Evolutionary conservation across 1,284 basidiomycete species (phyloP).

Genomic region (Naganishia sp.): DNA sequence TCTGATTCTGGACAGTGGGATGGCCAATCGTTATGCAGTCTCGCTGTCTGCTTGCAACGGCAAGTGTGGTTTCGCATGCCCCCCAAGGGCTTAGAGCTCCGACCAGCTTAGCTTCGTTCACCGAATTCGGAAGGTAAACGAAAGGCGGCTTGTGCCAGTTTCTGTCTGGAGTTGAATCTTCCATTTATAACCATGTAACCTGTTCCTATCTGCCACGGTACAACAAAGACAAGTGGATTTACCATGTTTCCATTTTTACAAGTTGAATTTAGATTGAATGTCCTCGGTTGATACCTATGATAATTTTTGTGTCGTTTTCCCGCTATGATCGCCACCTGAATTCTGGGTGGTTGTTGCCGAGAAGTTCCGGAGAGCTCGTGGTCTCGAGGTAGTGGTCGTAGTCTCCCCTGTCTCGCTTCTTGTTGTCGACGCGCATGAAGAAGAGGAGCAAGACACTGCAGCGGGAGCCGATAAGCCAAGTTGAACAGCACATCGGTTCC

Average conservation of each 20-base stretch:
- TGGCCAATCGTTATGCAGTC: too few species aligned
- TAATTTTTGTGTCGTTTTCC: too few species aligned
- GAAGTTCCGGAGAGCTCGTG: constrained; percentile 3
- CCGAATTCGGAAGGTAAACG: too few species aligned
- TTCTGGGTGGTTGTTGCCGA: constrained; percentile 30
- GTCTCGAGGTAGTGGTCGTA: constrained; percentile 27
- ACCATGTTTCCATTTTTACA: constrained; percentile 4
- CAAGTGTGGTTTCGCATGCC: too few species aligned
- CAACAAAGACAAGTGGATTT: constrained; percentile 1
- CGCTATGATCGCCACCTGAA: constrained; percentile 24
- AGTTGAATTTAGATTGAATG: constrained; percentile 15
- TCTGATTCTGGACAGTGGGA: too few species aligned
- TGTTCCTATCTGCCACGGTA: background rate
- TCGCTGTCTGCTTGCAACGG: too few species aligned
- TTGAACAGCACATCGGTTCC: background rate
- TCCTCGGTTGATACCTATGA: background rate
- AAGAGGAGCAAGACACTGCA: constrained; percentile 10
- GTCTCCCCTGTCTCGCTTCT: constrained; percentile 29
- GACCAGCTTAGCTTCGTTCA: too few species aligned
- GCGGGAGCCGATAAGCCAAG: background rate
- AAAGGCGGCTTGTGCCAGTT: too few species aligned
- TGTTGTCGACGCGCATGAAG: constrained; percentile 27
- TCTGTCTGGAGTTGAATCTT: constrained; percentile 8
- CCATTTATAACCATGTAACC: constrained; percentile 4
- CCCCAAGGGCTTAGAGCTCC: too few species aligned